Conservation (phyloP, 768 basidiomycete species). For the Gautieria morchelliformis region DNA sequence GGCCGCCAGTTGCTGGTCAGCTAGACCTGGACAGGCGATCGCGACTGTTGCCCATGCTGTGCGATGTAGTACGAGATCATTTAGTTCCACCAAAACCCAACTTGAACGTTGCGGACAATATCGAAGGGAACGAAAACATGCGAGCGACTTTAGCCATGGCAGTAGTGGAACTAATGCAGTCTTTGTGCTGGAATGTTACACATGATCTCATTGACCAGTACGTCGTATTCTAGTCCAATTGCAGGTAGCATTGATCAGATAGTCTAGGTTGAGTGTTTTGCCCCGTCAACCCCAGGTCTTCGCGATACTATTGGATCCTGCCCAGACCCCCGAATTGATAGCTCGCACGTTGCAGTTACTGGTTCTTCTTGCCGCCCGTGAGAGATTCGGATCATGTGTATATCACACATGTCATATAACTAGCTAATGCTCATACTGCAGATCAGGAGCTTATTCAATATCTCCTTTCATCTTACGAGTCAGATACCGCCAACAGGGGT, state of each 20-base stretch:
- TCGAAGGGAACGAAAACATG: background rate
- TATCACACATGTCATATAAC: no score
- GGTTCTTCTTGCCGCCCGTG: conserved; percentile 45
- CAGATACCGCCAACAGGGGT: background rate
- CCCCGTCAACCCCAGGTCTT: conserved; percentile 15
- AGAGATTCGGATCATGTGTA: no score
- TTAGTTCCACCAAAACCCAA: conserved; percentile 22
- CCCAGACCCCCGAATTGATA: conserved; percentile 45
- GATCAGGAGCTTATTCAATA: no score
- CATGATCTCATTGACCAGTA: conserved; percentile 33
- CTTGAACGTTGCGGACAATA: background rate
- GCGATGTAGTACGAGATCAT: conserved; percentile 32
- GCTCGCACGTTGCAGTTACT: conserved; percentile 40
- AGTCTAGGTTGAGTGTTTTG: background rate
- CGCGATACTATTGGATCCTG: conserved; percentile 36
- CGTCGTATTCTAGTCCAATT: conserved; percentile 11
- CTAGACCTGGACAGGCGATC: conserved; percentile 14
- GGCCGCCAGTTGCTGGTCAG: conserved; percentile 16
- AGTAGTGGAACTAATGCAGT: conserved; percentile 41
- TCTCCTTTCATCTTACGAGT: no score
- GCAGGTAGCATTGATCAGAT: background rate
- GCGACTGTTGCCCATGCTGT: conserved; percentile 29
- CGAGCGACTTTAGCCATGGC: conserved; percentile 28
- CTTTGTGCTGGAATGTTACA: conserved; percentile 38
- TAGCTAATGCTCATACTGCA: no score